Evolutionary conservation across 257 asterid species (phyloP).

Genomic region (Solanum virginianum): DNA sequence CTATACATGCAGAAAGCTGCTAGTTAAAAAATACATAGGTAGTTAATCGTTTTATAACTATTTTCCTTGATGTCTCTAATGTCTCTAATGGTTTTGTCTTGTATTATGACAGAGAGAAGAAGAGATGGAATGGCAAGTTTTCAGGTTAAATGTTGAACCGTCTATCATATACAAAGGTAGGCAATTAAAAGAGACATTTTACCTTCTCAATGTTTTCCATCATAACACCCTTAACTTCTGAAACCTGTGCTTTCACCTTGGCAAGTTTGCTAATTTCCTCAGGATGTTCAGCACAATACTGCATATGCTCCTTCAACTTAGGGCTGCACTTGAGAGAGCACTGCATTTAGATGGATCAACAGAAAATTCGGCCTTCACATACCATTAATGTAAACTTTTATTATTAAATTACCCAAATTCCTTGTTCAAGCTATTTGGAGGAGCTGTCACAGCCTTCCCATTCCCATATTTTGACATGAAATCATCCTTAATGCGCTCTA

Average conservation of each 20-base stretch:
- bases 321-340: constrained; percentile 24
- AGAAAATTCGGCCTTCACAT: not conserved
- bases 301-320: constrained; percentile 69
- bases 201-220: constrained; percentile 91
- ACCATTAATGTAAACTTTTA: not conserved
- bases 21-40: not conserved
- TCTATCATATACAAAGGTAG: not conserved
- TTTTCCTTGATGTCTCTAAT: not conserved
- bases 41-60: not conserved
- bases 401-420: constrained; percentile 52
- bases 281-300: constrained; percentile 58
- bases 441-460: constrained; percentile 70
- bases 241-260: constrained; percentile 77
- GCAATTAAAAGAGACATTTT: not conserved
- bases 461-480: constrained; percentile 57
- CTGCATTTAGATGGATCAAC: not conserved
- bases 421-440: constrained; percentile 58
- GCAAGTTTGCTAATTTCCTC: constrained; percentile 76
- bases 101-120: not conserved
- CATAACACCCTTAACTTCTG: constrained; percentile 86
- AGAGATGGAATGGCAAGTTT: not conserved
- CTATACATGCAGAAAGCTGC: not conserved
- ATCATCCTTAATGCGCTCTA: constrained; percentile 75
- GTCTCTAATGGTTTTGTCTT: not conserved
- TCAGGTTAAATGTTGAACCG: not conserved